Conservation (phyloP, 2,329 filamentous ascomycete species). For the Penicillium sp. region DNA sequence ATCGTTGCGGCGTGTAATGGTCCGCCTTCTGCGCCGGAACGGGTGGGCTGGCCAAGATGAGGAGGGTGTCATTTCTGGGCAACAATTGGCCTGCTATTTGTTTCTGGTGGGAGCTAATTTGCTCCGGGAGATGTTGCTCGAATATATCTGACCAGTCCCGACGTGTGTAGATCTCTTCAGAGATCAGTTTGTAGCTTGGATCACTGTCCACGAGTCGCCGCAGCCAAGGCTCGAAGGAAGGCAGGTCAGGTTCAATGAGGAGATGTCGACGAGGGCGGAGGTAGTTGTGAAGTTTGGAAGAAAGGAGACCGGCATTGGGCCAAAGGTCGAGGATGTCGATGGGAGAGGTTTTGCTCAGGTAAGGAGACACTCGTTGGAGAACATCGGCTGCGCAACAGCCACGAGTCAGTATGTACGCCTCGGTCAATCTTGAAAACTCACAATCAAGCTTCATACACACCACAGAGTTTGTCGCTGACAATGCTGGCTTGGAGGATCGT, state of each 20-base stretch:
- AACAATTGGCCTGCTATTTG: constrained; percentile 45
- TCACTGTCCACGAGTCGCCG: constrained; percentile 56
- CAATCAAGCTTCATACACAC: constrained; percentile 26
- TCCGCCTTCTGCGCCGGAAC: constrained; percentile 56
- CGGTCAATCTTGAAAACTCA: not conserved
- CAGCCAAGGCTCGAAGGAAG: constrained; percentile 64
- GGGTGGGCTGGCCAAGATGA: constrained; percentile 70
- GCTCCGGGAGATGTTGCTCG: constrained; percentile 53
- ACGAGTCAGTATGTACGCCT: constrained; percentile 1
- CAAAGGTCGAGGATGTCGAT: constrained; percentile 88
- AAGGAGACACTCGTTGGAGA: constrained; percentile 67
- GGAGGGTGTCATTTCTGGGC: constrained; percentile 68
- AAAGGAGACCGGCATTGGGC: constrained; percentile 79
- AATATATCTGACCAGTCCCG: constrained; percentile 53
- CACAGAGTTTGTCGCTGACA: constrained; percentile 37
- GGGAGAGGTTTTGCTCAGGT: constrained; percentile 69
- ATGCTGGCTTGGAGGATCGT: constrained; percentile 23
- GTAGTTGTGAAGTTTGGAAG: constrained; percentile 70
- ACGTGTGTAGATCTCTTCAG: constrained; percentile 59
- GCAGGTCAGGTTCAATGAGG: constrained; percentile 71
- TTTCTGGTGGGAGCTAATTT: constrained; percentile 41
- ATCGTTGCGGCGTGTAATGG: constrained; percentile 55
- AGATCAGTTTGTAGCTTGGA: constrained; percentile 52
- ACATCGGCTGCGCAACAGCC: constrained; percentile 59
- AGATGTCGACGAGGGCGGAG: constrained; percentile 81